Evolutionary conservation across 768 basidiomycete genomes (phyloP).

Genomic region (Auriscalpium vulgare): DNA sequence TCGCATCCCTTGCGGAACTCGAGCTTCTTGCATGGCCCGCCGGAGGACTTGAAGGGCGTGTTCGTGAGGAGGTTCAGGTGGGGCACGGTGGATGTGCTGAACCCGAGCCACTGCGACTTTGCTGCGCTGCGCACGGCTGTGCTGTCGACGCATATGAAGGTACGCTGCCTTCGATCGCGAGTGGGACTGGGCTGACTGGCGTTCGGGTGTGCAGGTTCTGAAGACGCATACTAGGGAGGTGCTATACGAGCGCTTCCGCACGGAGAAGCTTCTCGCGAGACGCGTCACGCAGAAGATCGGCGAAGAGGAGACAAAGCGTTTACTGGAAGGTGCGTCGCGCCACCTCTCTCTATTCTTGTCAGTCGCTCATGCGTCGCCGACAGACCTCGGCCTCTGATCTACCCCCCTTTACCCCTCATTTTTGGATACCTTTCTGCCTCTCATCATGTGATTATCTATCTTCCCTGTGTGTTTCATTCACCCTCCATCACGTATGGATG

Average conservation of each 20-base stretch:
- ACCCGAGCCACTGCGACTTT: conserved; percentile 85
- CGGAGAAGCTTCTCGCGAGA: conserved; percentile 82
- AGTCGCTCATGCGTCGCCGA: too few relatives aligned
- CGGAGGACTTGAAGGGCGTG: conserved; percentile 63
- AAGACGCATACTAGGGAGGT: conserved; percentile 82
- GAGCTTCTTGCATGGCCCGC: conserved; percentile 45
- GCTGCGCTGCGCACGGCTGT: conserved; percentile 77
- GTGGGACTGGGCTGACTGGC: neutral
- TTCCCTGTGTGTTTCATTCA: too few relatives aligned
- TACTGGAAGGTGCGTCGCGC: conserved; percentile 55
- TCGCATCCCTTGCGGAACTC: conserved; percentile 19
- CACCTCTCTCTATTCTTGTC: too few relatives aligned
- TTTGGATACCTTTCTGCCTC: too few relatives aligned
- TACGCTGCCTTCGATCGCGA: conserved; percentile 25
- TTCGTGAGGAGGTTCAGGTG: conserved; percentile 78
- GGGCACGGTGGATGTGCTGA: conserved; percentile 83
- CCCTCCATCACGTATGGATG: too few relatives aligned
- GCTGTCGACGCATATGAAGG: conserved; percentile 80
- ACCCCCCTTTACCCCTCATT: too few relatives aligned
- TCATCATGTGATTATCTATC: too few relatives aligned
- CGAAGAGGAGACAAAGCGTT: conserved; percentile 61
- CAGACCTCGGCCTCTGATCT: too few relatives aligned
- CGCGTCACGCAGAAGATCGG: conserved; percentile 76
- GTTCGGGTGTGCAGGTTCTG: conserved; percentile 44
- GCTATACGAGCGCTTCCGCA: conserved; percentile 88